A percentile compares a stretch with the other conserved stretches of the same genome.
Conservation (phyloP, 306 rosid genomes). For the Rosa rugosa region DNA sequence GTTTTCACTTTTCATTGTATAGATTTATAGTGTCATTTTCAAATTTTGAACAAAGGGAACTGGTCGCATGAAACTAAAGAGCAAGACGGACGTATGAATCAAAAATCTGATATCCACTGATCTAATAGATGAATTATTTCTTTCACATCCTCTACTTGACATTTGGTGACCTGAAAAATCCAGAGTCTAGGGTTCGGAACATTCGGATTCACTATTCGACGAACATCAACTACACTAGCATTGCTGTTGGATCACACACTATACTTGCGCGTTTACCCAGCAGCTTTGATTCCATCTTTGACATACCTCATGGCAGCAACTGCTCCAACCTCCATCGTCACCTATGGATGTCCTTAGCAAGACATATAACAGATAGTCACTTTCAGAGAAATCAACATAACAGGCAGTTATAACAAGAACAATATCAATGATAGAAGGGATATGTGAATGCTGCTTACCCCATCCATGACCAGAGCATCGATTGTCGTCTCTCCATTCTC, state of each 20-base stretch:
- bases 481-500: constrained; percentile 96
- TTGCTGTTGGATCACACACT: too few relatives aligned
- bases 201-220: too few relatives aligned
- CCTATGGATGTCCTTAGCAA: constrained; percentile 69
- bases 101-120: background rate
- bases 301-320: constrained; percentile 92
- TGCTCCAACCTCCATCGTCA: constrained; percentile 97
- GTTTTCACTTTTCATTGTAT: background rate
- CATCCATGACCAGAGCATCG: constrained; percentile 92
- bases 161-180: background rate
- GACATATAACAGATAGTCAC: constrained; percentile 37
- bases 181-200: too few relatives aligned
- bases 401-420: constrained; percentile 14
- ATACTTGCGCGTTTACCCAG: constrained; percentile 9
- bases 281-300: constrained; percentile 87
- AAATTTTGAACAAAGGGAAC: background rate
- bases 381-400: constrained; percentile 12
- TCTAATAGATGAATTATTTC: background rate
- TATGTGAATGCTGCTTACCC: constrained; percentile 49
- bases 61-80: background rate
- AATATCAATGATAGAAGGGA: constrained; percentile 1
- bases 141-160: background rate
- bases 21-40: background rate
- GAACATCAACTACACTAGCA: too few relatives aligned
- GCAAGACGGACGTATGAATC: background rate